These are phyloP conservation scores for Anisodus acutangulus DNA, from an alignment of 257 asterid species.

Conservation along the genomic window DNA sequence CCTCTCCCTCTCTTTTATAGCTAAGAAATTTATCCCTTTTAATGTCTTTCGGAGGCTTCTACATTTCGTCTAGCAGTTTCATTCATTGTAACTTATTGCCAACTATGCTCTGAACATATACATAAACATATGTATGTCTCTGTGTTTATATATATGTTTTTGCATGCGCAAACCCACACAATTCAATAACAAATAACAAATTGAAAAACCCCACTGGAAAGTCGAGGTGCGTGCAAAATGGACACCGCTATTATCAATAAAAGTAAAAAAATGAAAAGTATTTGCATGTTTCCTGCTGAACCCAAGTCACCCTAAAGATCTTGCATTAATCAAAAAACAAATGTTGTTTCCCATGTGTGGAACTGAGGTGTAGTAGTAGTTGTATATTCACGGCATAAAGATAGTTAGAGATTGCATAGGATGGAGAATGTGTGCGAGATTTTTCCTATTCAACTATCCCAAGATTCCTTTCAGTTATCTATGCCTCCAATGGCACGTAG, in stretches of 20 bases:
- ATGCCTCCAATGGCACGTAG: background rate
- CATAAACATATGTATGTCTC: background rate
- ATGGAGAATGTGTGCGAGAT: slow-evolving; percentile 4
- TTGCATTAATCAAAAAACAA: background rate
- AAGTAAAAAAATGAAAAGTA: background rate
- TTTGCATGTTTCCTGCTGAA: slow-evolving; percentile 4
- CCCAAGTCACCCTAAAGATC: background rate
- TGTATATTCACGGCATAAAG: background rate
- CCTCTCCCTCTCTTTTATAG: background rate
- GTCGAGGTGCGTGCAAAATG: background rate
- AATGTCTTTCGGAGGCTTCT: background rate
- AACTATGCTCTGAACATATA: background rate
- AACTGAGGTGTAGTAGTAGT: background rate
- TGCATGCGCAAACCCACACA: background rate
- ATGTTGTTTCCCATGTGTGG: slow-evolving; percentile 2
- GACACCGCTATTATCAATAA: background rate
- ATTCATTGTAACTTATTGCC: background rate
- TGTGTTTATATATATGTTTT: background rate
- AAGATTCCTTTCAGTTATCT: slow-evolving; percentile 7
- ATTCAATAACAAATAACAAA: no score
- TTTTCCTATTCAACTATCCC: background rate
- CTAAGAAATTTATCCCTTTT: background rate
- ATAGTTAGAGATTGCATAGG: background rate
- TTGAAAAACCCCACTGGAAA: background rate
- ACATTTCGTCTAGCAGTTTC: slow-evolving; percentile 11